Conservation (phyloP, 2,329 filamentous ascomycete species). For the Hypomyces perniciosus region DNA sequence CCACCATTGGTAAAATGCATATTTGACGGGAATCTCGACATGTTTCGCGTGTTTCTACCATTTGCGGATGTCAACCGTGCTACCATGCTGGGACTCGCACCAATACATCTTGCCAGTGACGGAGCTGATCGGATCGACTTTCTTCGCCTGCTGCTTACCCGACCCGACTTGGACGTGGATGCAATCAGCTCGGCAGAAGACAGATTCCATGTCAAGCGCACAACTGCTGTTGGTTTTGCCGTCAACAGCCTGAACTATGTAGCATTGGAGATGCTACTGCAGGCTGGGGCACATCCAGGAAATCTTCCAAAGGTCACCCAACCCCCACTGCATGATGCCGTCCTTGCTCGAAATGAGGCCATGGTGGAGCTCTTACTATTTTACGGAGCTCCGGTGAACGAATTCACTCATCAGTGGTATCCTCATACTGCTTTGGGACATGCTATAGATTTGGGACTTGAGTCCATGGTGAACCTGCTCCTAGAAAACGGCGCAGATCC, state of each 20-base stretch:
- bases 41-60: constrained; percentile 11
- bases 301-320: constrained; percentile 6
- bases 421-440: constrained; percentile 16
- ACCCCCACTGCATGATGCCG: constrained; percentile 12
- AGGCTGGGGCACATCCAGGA: constrained; percentile 14
- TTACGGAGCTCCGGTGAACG: constrained; percentile 14
- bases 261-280: constrained; percentile 14
- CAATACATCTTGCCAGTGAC: constrained; percentile 11
- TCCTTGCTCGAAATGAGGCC: not conserved
- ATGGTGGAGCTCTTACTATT: constrained; percentile 14
- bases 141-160: constrained; percentile 8
- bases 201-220: not conserved
- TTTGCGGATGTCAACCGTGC: constrained; percentile 7
- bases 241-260: constrained; percentile 8
- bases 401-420: constrained; percentile 2
- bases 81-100: constrained; percentile 5
- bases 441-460: constrained; percentile 14
- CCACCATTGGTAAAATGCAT: constrained; percentile 11
- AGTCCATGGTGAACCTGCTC: constrained; percentile 16
- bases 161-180: constrained; percentile 7
- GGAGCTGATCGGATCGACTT: constrained; percentile 10
- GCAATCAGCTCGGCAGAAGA: constrained; percentile 1
- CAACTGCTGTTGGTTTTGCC: constrained; percentile 11
- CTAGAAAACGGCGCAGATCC: constrained; percentile 20
- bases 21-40: constrained; percentile 5